Evolutionary conservation across 1,284 basidiomycete genomes (phyloP), one percentile per base, ranked within the genome.

Genomic region (Rhodotorula mucilaginosa): DNA sequence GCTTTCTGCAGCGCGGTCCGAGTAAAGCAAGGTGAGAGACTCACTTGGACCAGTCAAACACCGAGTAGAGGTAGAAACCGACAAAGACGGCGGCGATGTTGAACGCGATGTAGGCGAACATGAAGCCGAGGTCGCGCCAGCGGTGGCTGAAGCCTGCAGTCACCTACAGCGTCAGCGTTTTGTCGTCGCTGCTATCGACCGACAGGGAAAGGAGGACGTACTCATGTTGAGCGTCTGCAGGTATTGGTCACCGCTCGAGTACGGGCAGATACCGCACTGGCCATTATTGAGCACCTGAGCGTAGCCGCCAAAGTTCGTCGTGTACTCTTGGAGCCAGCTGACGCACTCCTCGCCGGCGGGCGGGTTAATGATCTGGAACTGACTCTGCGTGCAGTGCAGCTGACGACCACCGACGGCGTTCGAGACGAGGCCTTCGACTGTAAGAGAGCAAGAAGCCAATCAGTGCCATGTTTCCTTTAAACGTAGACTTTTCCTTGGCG

Each of bases 61-160:
- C 56, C 10, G 56, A 51, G 66, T 60, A 70, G n/a, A 75, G 59
- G 63, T 68, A 75, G 48, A 69, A 64, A 13, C 62, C 58, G 60
- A 62, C 10, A 48, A 76, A 76, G 31, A 52, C 52, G 19, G 63
- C 59, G 2, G 52, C 64, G 49, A 68, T 49, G 66, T 76, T 76
- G 72, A 76, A 76, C 46, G 62, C 15, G 52, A 62, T 62, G 60
- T 86, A 91, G 44, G 69, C 57, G 3, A 12, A 61, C 49, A 91
- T 81, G 61, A 91, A 80, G 2, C 88, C 88, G 61, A 87, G 83
- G 79, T 90, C 82, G 19, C 88, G 82, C 88, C 88, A 90, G 67
- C 85, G 68, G 65, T 68, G 63, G 26, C 39, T 46, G 61, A 68
- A 69, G 64, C 60, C 67, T 64, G 67, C 15, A n/a, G 15, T 15